Percentiles rank a stretch among this genome's conserved stretches.
Evolutionary conservation across 2,329 filamentous ascomycete species (phyloP).

Genomic region (Thelonectria blattea): DNA sequence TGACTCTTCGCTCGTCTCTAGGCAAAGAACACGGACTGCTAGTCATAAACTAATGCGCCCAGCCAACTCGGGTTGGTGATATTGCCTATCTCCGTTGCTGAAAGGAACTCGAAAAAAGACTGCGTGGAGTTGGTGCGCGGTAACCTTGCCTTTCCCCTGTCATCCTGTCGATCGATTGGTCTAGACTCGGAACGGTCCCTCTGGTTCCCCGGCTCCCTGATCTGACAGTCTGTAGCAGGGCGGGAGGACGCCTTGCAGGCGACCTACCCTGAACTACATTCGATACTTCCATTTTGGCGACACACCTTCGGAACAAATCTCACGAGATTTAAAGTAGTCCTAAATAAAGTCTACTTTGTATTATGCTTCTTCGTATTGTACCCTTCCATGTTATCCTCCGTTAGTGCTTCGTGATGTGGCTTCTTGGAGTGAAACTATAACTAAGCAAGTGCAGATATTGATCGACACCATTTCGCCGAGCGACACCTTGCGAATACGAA

Average conservation of each 20-base stretch:
- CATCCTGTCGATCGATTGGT: constrained; percentile 27
- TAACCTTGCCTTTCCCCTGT: background rate
- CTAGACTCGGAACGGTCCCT: constrained; percentile 12
- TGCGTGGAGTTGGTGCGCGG: background rate
- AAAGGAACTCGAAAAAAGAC: background rate
- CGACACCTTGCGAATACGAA: too few species aligned
- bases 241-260: background rate
- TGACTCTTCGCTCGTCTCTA: too few species aligned
- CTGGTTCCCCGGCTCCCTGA: background rate
- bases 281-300: background rate
- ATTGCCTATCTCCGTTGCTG: background rate
- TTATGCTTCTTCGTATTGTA: too few species aligned
- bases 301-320: too few species aligned
- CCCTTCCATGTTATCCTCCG: too few species aligned
- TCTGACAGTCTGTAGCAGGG: background rate
- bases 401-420: too few species aligned
- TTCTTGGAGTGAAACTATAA: too few species aligned
- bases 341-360: too few species aligned
- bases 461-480: too few species aligned
- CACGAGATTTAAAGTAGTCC: background rate
- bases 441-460: too few species aligned
- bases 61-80: background rate
- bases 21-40: too few species aligned
- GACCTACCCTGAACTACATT: background rate
- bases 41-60: too few species aligned